Evolutionary conservation across 257 asterid genomes (phyloP), one percentile per base, ranked within the genome.

Genomic region (Cordia subcordata): DNA sequence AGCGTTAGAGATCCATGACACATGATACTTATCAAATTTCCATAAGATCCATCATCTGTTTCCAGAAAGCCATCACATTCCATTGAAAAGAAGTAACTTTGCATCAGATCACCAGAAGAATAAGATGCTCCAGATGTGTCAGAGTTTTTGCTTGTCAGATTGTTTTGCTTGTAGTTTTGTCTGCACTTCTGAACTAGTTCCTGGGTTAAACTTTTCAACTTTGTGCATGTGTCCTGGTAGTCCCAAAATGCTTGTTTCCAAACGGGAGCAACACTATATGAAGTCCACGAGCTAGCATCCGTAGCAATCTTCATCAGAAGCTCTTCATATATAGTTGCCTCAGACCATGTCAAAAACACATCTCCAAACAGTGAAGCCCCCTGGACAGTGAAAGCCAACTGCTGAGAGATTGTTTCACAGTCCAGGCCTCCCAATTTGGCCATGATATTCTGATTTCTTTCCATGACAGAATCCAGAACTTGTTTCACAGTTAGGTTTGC

Each of bases 1-100:
- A 71, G 67, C n/a, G 77, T 78, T 54, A 78, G 64, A 64, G 83
- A 70, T n/a, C 83, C 83, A 64, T 78, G 83, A 59, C 74, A 70
- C 72, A 78, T 60, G 59, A 78, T 35, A 60, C 80, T 74, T 51
- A 74, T 67, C 37, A 78, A 63, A 44, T 78, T 79, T 15, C 73
- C 83, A 49, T n/a, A n/a, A n/a, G 74, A 70, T 32, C 70, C 80
- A 62, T 53, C 42, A 63, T 60, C 70, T 70, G 3, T 55, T 35
- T 53, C 56, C 23, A 38, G 61, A 70, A 45, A 47, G 49, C 42
- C 47, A 59, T 53, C 66, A 38, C 53, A 49, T n/a, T n/a, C n/a
- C n/a, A n/a, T n/a, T 49, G 14, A 49, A 16, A 20, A 49, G 2
- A 49, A 49, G n/a, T 15, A 11, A 20, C 19, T 8, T 49, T 49